A percentile compares a stretch with the other conserved stretches of the same genome.
phyloP scores from a whole-genome alignment of 1,139 yeast genomes.

The Candida mesenterica region DNA sequence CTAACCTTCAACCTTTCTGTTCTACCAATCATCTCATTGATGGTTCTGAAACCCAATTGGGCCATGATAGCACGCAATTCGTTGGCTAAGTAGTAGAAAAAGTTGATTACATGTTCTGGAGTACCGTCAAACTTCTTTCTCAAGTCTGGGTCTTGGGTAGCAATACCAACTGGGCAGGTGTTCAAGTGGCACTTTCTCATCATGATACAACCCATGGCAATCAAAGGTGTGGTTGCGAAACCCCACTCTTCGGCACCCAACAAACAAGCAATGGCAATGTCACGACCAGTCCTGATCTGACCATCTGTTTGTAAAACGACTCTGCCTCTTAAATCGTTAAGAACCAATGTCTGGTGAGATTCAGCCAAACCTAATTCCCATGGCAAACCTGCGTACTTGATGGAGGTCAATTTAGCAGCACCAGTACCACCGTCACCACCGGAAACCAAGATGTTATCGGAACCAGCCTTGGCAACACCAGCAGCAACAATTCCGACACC shows the following conservation, averaged over 20 bases:
- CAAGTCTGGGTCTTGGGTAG: slow-evolving; percentile 94
- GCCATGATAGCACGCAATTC: slow-evolving; percentile 95
- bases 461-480: slow-evolving; percentile 98
- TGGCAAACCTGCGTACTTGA: slow-evolving; percentile 95
- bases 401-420: slow-evolving; percentile 97
- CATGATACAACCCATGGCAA: slow-evolving; percentile 96
- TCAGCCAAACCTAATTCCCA: slow-evolving; percentile 99
- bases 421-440: slow-evolving; percentile 99
- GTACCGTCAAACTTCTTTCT: slow-evolving; percentile 93
- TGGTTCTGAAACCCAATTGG: slow-evolving; percentile 87
- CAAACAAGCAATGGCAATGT: slow-evolving; percentile 91
- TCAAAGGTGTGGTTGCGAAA: slow-evolving; percentile 94
- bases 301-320: slow-evolving; percentile 97
- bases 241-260: slow-evolving; percentile 99
- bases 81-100: slow-evolving; percentile 90
- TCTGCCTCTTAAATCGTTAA: slow-evolving; percentile 93
- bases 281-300: slow-evolving; percentile 93
- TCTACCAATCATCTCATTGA: slow-evolving; percentile 97
- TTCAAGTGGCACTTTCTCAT: slow-evolving; percentile 92
- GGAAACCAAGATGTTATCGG: slow-evolving; percentile 90
- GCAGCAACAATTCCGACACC: slow-evolving; percentile 99
- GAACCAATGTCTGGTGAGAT: slow-evolving; percentile 94
- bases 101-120: slow-evolving; percentile 97
- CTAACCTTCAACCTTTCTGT: slow-evolving; percentile 86
- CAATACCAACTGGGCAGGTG: slow-evolving; percentile 98